phyloP scores from a whole-genome alignment of 1,139 yeast species.

The Debaryomyces fabryi region DNA sequence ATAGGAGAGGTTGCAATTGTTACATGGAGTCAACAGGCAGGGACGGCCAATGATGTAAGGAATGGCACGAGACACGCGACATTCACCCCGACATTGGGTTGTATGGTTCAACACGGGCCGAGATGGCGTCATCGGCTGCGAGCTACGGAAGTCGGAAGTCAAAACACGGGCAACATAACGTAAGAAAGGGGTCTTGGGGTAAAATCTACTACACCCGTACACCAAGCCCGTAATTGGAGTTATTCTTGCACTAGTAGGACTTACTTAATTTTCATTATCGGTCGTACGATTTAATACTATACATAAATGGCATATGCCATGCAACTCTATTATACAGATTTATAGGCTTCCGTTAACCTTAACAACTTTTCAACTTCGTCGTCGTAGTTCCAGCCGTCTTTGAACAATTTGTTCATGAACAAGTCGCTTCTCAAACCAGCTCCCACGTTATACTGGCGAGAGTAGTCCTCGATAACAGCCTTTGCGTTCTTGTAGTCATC shows the following conservation, averaged over 20 bases:
- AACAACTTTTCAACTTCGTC: slow-evolving; percentile 19
- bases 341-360: slow-evolving; percentile 8
- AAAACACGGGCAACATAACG: background rate
- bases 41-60: background rate
- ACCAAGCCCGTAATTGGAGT: background rate
- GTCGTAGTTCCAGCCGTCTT: slow-evolving; percentile 20
- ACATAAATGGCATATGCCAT: background rate
- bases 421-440: slow-evolving; percentile 27
- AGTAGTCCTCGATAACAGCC: slow-evolving; percentile 12
- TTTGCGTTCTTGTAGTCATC: slow-evolving; percentile 11
- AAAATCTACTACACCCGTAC: background rate
- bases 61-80: background rate
- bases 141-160: background rate
- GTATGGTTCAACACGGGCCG: background rate
- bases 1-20: background rate
- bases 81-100: background rate
- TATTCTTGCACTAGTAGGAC: background rate
- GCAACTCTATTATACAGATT: slow-evolving; percentile 1
- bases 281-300: background rate
- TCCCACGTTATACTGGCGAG: slow-evolving; percentile 15
- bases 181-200: no score
- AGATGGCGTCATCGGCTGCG: background rate
- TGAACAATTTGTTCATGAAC: slow-evolving; percentile 27
- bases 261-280: background rate
- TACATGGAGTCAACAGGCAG: background rate